Evolutionary conservation across 371 early-diverging fungal species (phyloP), one percentile per base, ranked within the genome.

Genomic region (Fennellomyces sp.): DNA sequence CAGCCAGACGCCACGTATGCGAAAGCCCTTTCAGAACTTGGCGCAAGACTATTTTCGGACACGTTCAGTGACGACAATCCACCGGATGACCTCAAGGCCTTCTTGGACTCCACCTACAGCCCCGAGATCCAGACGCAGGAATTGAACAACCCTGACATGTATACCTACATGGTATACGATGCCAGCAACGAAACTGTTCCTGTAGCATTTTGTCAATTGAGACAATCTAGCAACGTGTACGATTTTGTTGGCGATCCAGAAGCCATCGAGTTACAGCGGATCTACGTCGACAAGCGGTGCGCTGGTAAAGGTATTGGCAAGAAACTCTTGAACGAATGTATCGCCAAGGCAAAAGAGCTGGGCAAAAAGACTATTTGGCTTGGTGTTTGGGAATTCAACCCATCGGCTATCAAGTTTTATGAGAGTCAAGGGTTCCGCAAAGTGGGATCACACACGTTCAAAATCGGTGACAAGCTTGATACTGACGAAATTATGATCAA

Each of bases 381-480:
- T 7, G 73, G 73, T 30, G 73, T 73, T 29, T 73, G 73, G 70
- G 73, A 73, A 52, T 33, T 41, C n/a, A 73, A 73, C 17, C 60
- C 58, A 8, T 39, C 10, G 3, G 73, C 70, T n/a, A 58, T 69
- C 38, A 58, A 56, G 15, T 66, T 73, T 25, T 73, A 73, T 33
- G 21, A 62, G 23, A 64, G 36, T 0, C 48, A 61, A 1, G 73
- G 70, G 17, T 73, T 67, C 33, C 19, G 23, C 4, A 63, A 59
- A 36, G 73, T 70, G 11, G 73, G 73, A 0, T 10, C 63, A 5
- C 70, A 73, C 39, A 45, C 41, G 0, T 73, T 73, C 25, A 60
- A 63, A 25, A 8, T 70, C 15, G 73, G 70, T 3, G 29, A 67
- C 3, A 57, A 69, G 33, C n/a, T 45, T 10, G 70, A 73, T 28